phyloP scores from a whole-genome alignment of 176 grass and related monocot species.

The Poa pratensis region DNA sequence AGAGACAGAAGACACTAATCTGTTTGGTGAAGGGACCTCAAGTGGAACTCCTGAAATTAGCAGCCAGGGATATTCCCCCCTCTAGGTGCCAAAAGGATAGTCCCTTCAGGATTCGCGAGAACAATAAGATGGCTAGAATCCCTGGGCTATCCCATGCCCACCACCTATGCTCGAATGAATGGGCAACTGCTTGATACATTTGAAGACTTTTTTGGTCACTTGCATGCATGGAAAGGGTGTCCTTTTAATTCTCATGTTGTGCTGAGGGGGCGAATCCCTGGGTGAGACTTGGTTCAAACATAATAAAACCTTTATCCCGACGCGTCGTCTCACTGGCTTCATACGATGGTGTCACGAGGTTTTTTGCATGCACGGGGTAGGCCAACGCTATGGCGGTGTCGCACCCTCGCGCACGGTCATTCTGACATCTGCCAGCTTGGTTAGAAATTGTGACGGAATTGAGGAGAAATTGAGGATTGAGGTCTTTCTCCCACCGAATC shows the following conservation, averaged over 20 bases:
- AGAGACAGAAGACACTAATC: no score
- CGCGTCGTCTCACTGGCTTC: conserved; percentile 38
- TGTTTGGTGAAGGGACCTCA: background rate
- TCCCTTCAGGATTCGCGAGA: conserved; percentile 2
- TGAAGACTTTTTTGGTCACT: conserved; percentile 37
- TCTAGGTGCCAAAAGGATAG: background rate
- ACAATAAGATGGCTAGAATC: no score
- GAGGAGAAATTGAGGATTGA: no score
- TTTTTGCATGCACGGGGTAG: conserved; percentile 27
- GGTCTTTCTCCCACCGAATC: no score
- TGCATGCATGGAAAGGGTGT: no score
- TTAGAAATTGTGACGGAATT: background rate
- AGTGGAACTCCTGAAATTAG: background rate
- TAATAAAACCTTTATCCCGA: background rate
- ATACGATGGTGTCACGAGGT: background rate
- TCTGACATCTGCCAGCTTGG: conserved; percentile 36
- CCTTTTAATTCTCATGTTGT: background rate
- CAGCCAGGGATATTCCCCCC: background rate
- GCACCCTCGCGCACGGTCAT: background rate
- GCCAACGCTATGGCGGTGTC: no score
- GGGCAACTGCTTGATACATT: conserved; percentile 16
- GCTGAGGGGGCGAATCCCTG: background rate
- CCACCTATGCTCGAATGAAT: conserved; percentile 5
- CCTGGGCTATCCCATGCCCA: no score
- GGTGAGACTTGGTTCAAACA: background rate